These are phyloP conservation scores for Xerocomus potaroensis DNA, from an alignment of 768 basidiomycete species.

Conservation along the genomic window DNA sequence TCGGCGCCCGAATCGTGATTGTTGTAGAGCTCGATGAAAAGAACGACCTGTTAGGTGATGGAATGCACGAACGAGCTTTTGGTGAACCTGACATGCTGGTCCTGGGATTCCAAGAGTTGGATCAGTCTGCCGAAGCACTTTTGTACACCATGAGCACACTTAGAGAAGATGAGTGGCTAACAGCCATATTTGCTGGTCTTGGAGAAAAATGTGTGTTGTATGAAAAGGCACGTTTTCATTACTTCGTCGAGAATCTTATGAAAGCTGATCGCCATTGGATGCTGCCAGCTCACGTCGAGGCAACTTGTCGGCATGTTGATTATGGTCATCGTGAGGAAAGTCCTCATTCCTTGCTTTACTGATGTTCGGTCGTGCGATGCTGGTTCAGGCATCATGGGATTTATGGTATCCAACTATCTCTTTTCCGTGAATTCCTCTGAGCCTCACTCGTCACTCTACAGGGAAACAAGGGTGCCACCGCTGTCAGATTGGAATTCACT, in stretches of 20 bases:
- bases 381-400: slow-evolving; percentile 74
- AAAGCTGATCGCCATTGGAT: neutral
- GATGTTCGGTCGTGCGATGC: slow-evolving; percentile 48
- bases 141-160: slow-evolving; percentile 61
- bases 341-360: slow-evolving; percentile 45
- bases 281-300: slow-evolving; percentile 58
- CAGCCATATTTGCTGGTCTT: slow-evolving; percentile 63
- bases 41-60: neutral
- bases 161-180: slow-evolving; percentile 67
- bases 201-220: slow-evolving; percentile 61
- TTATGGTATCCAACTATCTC: slow-evolving; percentile 50
- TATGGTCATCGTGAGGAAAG: slow-evolving; percentile 59
- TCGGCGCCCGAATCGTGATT: neutral
- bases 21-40: slow-evolving; percentile 9
- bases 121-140: slow-evolving; percentile 73
- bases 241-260: neutral
- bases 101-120: slow-evolving; percentile 79
- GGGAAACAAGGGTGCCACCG: slow-evolving; percentile 84
- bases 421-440: neutral
- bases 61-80: slow-evolving; percentile 17
- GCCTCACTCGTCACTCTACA: slow-evolving; percentile 23
- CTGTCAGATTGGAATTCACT: slow-evolving; percentile 56
- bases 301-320: slow-evolving; percentile 86
- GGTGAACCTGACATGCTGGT: slow-evolving; percentile 64
- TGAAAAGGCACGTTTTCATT: slow-evolving; percentile 50